Percentiles rank a stretch among this genome's conserved stretches.
Conservation (phyloP, 1,139 yeast species). For the Geotrichum phurueaensis region DNA sequence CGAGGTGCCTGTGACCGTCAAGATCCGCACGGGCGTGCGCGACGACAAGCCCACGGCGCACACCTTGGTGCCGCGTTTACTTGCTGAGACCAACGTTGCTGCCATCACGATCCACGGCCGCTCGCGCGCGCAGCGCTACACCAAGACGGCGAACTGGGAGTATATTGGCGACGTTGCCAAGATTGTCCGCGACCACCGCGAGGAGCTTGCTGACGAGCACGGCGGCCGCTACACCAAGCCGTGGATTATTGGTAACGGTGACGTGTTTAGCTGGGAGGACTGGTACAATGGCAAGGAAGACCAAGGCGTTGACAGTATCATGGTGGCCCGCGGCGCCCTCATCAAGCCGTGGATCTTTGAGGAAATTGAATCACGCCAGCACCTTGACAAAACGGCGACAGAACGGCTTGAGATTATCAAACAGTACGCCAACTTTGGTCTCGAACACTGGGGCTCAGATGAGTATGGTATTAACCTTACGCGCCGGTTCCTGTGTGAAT, state of each 20-base stretch:
- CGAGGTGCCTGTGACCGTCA: constrained; percentile 85
- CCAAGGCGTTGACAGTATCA: constrained; percentile 77
- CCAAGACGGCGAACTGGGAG: constrained; percentile 88
- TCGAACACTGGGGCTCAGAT: constrained; percentile 98
- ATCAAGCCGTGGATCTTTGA: constrained; percentile 99
- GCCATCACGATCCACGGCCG: constrained; percentile 95
- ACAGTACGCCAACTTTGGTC: constrained; percentile 68
- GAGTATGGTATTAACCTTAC: constrained; percentile 87
- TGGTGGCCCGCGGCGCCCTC: constrained; percentile 97
- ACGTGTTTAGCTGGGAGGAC: constrained; percentile 77
- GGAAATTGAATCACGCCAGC: constrained; percentile 84
- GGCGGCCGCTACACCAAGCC: constrained; percentile 36
- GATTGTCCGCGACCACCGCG: constrained; percentile 50
- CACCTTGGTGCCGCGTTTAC: constrained; percentile 59
- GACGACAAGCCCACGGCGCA: constrained; percentile 86
- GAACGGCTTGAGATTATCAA: constrained; percentile 76
- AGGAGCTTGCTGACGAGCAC: constrained; percentile 42
- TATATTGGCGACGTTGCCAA: constrained; percentile 73
- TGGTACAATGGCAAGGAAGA: constrained; percentile 69
- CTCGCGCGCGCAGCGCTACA: constrained; percentile 90
- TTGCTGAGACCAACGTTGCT: constrained; percentile 75
- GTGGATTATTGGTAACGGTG: constrained; percentile 82
- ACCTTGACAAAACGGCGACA: constrained; percentile 81
- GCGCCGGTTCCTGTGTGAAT: constrained; percentile 90
- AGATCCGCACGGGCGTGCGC: constrained; percentile 84